Conservation (phyloP, 768 basidiomycete species). For the Ramaria sp. region DNA sequence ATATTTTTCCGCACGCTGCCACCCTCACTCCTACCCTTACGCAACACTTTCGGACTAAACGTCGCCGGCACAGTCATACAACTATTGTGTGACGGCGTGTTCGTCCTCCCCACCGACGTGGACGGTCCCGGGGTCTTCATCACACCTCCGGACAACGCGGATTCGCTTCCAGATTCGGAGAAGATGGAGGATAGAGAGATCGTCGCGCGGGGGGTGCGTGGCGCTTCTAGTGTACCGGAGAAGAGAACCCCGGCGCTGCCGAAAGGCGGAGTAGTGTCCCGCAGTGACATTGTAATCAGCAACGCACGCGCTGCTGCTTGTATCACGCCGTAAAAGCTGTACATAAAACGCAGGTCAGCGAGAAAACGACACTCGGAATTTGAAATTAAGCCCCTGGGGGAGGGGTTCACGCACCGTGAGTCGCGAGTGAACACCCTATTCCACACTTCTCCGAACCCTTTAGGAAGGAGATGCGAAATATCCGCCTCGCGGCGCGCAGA, state of each 20-base stretch:
- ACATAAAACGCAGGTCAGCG: neutral
- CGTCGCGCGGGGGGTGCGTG: neutral
- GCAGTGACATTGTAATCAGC: neutral
- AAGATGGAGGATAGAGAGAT: neutral
- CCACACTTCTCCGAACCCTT: slow-evolving; percentile 55
- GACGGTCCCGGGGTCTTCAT: neutral
- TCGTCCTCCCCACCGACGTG: neutral
- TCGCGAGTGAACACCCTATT: slow-evolving; percentile 64
- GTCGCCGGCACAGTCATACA: slow-evolving; percentile 1
- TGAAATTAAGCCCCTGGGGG: no score
- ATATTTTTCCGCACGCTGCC: neutral
- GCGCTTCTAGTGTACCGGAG: neutral
- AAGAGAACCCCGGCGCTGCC: no score
- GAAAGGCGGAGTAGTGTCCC: neutral
- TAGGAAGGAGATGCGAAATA: slow-evolving; percentile 55
- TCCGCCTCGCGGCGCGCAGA: slow-evolving; percentile 42
- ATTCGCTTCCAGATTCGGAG: neutral
- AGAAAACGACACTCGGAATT: neutral
- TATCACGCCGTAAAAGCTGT: slow-evolving; percentile 43
- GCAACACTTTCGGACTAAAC: slow-evolving; percentile 2
- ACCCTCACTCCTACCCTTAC: no score
- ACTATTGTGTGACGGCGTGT: neutral
- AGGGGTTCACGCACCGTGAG: slow-evolving; percentile 25
- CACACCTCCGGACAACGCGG: neutral
- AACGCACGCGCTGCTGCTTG: slow-evolving; percentile 33